Evolutionary conservation across 371 early-diverging fungal genomes (phyloP), one percentile per base, ranked within the genome.

Genomic region (Mortierella polycephala): DNA sequence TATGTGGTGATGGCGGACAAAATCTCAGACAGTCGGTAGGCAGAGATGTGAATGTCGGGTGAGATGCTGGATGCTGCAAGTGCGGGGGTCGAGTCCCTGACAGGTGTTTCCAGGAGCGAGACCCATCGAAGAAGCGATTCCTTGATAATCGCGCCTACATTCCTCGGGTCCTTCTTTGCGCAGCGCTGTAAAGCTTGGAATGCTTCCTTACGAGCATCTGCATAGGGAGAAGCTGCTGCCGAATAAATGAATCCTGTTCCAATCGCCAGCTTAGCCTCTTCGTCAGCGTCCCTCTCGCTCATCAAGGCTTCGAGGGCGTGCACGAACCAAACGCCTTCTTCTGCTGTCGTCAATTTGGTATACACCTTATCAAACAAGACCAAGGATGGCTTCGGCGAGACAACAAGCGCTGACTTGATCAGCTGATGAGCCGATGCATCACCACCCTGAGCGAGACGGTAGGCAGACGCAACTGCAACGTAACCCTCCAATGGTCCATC

Each of bases 361-460:
- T 91, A 95, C 20, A 93, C 89, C 81, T 92, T 93, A 63, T 95
- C 95, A 88, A 91, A 91, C 54, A 95, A 75, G 41, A 95, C 83
- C 65, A 93, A 91, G 13, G 94, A 91, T 49, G 89, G 87, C 64
- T 92, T 93, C 51, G 85, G 86, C 41, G 75, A 66, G 9, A 81
- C 67, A 11, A 69, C 74, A 54, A 83, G 72, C 41, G 79, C 79
- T 7, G 71, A 80, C 40, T 71, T 67, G 68, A 72, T 55, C 23
- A 71, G 69, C 39, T 74, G 75, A 14, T 68, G 72, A 41, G 68
- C 67, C 1, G 71, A 60, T 6, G 74, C 70, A 49, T 71, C 79
- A 16, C 71, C 73, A n/a, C 42, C 55, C 39, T 72, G 65, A 3
- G 79, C 66, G 60, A 67, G 57, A 12, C 70, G 59, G 21, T 76